Percentiles rank a stretch among this genome's conserved stretches.
Evolutionary conservation across 2,329 filamentous ascomycete genomes (phyloP).

Genomic region (Elsinoe fawcettii): DNA sequence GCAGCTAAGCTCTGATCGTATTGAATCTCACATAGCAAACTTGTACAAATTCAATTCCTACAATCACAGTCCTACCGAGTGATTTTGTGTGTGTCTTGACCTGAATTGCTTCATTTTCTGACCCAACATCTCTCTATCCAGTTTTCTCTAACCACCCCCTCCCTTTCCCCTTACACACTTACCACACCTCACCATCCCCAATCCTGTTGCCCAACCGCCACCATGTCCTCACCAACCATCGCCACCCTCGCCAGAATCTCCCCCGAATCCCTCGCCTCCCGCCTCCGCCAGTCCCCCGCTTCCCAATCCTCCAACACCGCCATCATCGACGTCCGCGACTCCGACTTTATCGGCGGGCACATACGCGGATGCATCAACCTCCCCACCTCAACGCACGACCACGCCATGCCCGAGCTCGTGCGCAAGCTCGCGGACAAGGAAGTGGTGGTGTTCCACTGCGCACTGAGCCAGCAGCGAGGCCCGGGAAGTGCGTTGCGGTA

Average conservation of each 20-base stretch:
- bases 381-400: conserved; percentile 65
- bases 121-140: neutral
- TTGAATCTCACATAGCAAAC: neutral
- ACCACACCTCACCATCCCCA: neutral
- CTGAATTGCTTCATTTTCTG: neutral
- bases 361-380: conserved; percentile 69
- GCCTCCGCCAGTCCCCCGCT: conserved; percentile 38
- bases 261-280: conserved; percentile 58
- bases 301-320: conserved; percentile 52
- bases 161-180: neutral
- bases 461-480: conserved; percentile 81
- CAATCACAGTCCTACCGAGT: neutral
- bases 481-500: conserved; percentile 78
- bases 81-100: neutral
- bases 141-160: neutral
- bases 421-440: conserved; percentile 68
- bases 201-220: neutral
- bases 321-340: conserved; percentile 83
- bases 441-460: conserved; percentile 89
- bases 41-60: neutral
- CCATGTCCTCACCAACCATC: conserved; percentile 51
- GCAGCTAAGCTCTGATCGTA: conserved; percentile 32
- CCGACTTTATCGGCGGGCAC: conserved; percentile 84
- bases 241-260: conserved; percentile 59
- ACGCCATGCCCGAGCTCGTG: conserved; percentile 72